These are phyloP conservation scores for Cercospora zeae-maydis DNA, from an alignment of 2,329 filamentous ascomycete genomes.

Conservation along the genomic window DNA sequence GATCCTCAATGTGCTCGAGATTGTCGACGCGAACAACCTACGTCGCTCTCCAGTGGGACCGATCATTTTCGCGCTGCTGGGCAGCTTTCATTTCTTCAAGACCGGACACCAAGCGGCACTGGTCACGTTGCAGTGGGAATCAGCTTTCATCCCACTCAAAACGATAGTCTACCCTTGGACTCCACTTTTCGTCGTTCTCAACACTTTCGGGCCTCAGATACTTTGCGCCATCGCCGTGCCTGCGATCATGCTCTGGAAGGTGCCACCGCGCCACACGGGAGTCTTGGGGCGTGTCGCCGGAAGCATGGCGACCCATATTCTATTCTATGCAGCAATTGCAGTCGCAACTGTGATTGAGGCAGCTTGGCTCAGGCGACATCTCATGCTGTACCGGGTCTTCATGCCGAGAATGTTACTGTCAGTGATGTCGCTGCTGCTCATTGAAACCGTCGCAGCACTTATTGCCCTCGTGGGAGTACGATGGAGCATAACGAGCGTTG, in stretches of 20 bases:
- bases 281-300: slow-evolving; percentile 68
- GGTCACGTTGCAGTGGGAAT: slow-evolving; percentile 90
- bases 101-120: slow-evolving; percentile 92
- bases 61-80: slow-evolving; percentile 78
- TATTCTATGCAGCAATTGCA: slow-evolving; percentile 79
- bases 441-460: slow-evolving; percentile 70
- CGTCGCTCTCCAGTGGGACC: slow-evolving; percentile 74
- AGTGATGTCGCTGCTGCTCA: slow-evolving; percentile 64
- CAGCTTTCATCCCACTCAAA: slow-evolving; percentile 83
- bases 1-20: slow-evolving; percentile 70
- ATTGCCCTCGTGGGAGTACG: slow-evolving; percentile 72
- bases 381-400: slow-evolving; percentile 97
- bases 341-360: slow-evolving; percentile 89
- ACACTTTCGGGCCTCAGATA: slow-evolving; percentile 87
- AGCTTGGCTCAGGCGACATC: slow-evolving; percentile 77
- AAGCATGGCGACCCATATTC: slow-evolving; percentile 68
- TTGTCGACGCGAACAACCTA: slow-evolving; percentile 59
- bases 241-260: slow-evolving; percentile 83
- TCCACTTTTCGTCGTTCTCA: slow-evolving; percentile 74
- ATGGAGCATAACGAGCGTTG: slow-evolving; percentile 72
- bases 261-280: slow-evolving; percentile 63
- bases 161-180: slow-evolving; percentile 85
- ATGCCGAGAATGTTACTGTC: slow-evolving; percentile 86
- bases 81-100: slow-evolving; percentile 94
- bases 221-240: slow-evolving; percentile 76